Conservation (phyloP, 495 filamentous ascomycete genomes). For the Penicillium coffeae region DNA sequence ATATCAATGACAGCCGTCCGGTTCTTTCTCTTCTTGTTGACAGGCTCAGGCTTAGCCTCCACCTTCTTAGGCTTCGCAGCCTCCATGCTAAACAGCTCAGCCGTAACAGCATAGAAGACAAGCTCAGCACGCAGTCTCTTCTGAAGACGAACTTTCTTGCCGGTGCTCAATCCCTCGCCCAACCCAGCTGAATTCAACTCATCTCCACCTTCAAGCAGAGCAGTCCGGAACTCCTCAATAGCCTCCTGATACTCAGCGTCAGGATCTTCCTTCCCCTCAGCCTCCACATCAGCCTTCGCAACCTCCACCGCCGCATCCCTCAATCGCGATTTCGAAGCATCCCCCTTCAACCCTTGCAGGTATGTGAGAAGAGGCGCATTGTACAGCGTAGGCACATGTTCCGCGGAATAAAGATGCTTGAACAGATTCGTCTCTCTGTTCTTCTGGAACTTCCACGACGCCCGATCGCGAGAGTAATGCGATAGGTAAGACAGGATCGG, state of each 20-base stretch:
- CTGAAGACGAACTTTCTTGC: slow-evolving; percentile 33
- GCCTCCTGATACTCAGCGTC: slow-evolving; percentile 52
- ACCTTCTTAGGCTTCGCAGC: slow-evolving; percentile 30
- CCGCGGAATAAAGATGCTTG: slow-evolving; percentile 70
- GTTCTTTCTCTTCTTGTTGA: slow-evolving; percentile 58
- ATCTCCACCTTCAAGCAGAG: slow-evolving; percentile 18
- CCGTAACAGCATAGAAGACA: slow-evolving; percentile 40
- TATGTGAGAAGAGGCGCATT: slow-evolving; percentile 64
- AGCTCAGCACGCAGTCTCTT: slow-evolving; percentile 46
- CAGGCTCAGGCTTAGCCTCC: slow-evolving; percentile 29
- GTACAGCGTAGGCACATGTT: slow-evolving; percentile 61
- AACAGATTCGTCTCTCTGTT: slow-evolving; percentile 76
- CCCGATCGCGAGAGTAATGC: slow-evolving; percentile 60
- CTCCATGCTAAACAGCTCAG: slow-evolving; percentile 28
- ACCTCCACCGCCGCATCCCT: slow-evolving; percentile 58
- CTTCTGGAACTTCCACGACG: slow-evolving; percentile 91
- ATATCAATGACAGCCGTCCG: slow-evolving; percentile 43
- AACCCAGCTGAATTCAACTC: slow-evolving; percentile 30
- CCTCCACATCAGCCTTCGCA: slow-evolving; percentile 41
- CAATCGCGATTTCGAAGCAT: slow-evolving; percentile 54
- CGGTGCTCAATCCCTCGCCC: slow-evolving; percentile 38
- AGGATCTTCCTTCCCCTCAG: slow-evolving; percentile 5
- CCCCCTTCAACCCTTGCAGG: slow-evolving; percentile 66
- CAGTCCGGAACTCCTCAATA: slow-evolving; percentile 40
- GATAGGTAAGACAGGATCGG: slow-evolving; percentile 70